phyloP scores from a whole-genome alignment of 371 early-diverging fungal genomes.

The Dipsacomyces acuminosporus region DNA sequence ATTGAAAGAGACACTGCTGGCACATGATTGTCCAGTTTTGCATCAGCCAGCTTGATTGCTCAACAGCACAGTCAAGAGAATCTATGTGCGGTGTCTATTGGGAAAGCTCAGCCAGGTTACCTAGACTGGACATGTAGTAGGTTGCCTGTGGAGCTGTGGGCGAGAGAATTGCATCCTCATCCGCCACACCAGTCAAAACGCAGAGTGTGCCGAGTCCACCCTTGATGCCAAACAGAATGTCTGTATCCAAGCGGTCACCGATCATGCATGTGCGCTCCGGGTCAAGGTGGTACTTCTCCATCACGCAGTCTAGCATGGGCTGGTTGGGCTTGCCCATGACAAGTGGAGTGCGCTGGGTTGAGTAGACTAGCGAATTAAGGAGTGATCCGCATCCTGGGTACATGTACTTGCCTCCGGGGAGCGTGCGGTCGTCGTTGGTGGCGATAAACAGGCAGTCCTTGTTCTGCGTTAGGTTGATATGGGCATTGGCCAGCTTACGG shows the following conservation, averaged over 20 bases:
- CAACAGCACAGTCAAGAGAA: too few relatives aligned
- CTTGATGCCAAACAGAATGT: conserved; percentile 87
- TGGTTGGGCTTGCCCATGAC: conserved; percentile 92
- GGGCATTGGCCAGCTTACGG: conserved; percentile 85
- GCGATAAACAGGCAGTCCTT: conserved; percentile 75
- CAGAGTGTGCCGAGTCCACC: conserved; percentile 85
- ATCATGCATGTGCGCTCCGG: conserved; percentile 87
- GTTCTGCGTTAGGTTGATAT: conserved; percentile 69
- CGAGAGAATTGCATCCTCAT: conserved; percentile 21
- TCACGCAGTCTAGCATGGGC: conserved; percentile 87
- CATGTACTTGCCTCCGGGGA: conserved; percentile 68
- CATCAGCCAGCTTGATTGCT: too few relatives aligned
- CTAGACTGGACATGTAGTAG: conserved; percentile 36
- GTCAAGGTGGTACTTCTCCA: conserved; percentile 73
- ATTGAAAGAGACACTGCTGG: too few relatives aligned
- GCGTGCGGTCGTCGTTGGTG: conserved; percentile 91
- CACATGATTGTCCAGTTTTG: too few relatives aligned
- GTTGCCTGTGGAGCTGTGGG: conserved; percentile 37
- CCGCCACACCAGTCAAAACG: conserved; percentile 80
- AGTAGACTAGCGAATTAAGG: conserved; percentile 63
- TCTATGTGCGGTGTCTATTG: background rate
- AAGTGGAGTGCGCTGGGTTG: conserved; percentile 68
- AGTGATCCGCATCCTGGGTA: conserved; percentile 88
- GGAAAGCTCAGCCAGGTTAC: conserved; percentile 24
- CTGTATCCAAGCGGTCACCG: conserved; percentile 94